Evolutionary conservation across 2,329 filamentous ascomycete genomes (phyloP), one percentile per base, ranked within the genome.

Genomic region (Leptographium wingfieldii): DNA sequence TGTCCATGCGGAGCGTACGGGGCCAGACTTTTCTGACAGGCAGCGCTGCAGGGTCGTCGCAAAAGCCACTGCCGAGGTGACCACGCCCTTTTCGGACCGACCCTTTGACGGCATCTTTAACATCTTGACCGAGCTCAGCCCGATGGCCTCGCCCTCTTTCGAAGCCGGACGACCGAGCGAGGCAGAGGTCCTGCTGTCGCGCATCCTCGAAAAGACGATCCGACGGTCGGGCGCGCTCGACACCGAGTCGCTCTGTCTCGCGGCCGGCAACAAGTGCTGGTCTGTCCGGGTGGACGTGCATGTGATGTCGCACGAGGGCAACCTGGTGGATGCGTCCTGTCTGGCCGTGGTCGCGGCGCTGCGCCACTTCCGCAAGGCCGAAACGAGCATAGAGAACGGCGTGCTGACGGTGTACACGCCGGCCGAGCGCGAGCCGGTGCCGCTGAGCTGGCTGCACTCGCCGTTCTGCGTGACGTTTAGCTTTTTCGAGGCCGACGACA

Each of bases 71-170:
- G 88, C 91, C 64, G 90, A 96, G 74, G 88, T 97, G 63, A 88
- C 88, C 12, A 84, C 88, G 48, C 92, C 94, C 52, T 90, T 87
- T 69, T 74, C 87, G 58, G 92, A 97, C 74, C 87, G 92, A 64
- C 92, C 92, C 62, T 96, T 96, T 70, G 94, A 97, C 71, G 94
- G 94, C 71, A 82, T 95, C 72, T 97, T 97, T 77, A 91, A 86
- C 66, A 96, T 97, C 70, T 82, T 86, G 59, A 88, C 92, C 59
- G 94, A 97, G 72, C 83, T 99, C 67, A 90, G 88, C 63, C 90
- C 92, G 56, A 95, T 97, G 86, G 87, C 89, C 33, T 91, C 90
- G 55, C 91, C 94, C 16, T 86, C 88, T 40, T 95, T 95, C 73
- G 92, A 96, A 73, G 83, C 88, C 66, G 90, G 88, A 72, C 83